phyloP scores from a whole-genome alignment of 2,329 filamentous ascomycete species.

The Canariomyces notabilis region DNA sequence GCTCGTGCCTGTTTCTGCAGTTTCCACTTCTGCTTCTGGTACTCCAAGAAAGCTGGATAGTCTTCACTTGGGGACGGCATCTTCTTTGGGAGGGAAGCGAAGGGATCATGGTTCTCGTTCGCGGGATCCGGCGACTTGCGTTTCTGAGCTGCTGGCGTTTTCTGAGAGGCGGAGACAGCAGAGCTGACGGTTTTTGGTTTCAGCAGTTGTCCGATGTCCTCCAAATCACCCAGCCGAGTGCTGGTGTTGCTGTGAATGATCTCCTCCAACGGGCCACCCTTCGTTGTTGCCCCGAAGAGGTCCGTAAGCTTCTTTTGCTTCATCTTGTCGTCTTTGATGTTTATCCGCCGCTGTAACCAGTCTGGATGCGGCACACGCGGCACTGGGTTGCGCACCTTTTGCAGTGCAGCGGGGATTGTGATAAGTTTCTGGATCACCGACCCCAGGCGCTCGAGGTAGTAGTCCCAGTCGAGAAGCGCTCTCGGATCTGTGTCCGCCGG shows the following conservation, averaged over 20 bases:
- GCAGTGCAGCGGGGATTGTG: slow-evolving; percentile 92
- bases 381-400: slow-evolving; percentile 92
- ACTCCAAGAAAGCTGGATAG: slow-evolving; percentile 81
- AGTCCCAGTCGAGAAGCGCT: slow-evolving; percentile 89
- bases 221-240: slow-evolving; percentile 60
- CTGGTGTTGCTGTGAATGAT: slow-evolving; percentile 58
- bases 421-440: slow-evolving; percentile 99
- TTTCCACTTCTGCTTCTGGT: slow-evolving; percentile 99
- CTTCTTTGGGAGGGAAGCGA: slow-evolving; percentile 70
- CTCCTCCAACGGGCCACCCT: slow-evolving; percentile 63
- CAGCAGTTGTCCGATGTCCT: slow-evolving; percentile 70
- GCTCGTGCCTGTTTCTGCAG: slow-evolving; percentile 87
- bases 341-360: slow-evolving; percentile 91
- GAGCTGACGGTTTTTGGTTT: slow-evolving; percentile 58
- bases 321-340: slow-evolving; percentile 92
- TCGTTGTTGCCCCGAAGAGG: slow-evolving; percentile 57
- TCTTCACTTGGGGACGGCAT: slow-evolving; percentile 85
- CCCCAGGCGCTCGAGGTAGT: slow-evolving; percentile 91
- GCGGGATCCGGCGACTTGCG: slow-evolving; percentile 67
- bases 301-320: slow-evolving; percentile 99
- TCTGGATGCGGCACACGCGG: slow-evolving; percentile 91
- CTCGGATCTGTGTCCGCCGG: slow-evolving; percentile 86
- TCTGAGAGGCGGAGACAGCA: slow-evolving; percentile 52
- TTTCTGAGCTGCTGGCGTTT: slow-evolving; percentile 54
- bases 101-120: slow-evolving; percentile 63